A percentile compares a stretch with the other conserved stretches of the same genome.
Conservation (phyloP, 78 protist species). For the Salpingoeca rosetta region DNA sequence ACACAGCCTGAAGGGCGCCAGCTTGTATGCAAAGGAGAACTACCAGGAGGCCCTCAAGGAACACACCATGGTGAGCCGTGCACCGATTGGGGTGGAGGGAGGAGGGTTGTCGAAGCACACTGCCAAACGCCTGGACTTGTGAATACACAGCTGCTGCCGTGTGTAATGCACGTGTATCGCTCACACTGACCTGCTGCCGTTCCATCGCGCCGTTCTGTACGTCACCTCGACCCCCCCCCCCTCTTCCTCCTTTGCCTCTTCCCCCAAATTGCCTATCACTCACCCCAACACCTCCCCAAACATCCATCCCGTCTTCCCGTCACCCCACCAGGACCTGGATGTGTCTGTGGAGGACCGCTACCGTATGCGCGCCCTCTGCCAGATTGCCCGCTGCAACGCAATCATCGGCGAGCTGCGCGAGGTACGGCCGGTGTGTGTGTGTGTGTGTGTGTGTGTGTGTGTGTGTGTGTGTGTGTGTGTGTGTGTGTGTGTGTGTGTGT, state of each 20-base stretch:
- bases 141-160: no score
- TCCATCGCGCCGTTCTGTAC: neutral
- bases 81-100: no score
- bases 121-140: no score
- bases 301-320: neutral
- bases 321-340: constrained; percentile 4
- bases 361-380: neutral
- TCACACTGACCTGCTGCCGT: neutral
- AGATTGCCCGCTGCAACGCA: neutral
- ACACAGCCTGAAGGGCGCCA: no score
- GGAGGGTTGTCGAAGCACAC: no score
- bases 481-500: no score
- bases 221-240: neutral
- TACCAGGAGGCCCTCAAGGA: no score
- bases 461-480: neutral
- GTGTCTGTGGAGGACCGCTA: neutral
- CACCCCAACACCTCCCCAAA: no score
- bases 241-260: neutral
- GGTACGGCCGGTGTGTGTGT: neutral
- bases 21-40: no score
- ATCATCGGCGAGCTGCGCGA: neutral
- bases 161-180: no score
- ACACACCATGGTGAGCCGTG: no score
- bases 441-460: neutral
- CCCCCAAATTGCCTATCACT: neutral